Conservation (phyloP, 177 flowering plant genomes). For the Tripterygium wilfordii region DNA sequence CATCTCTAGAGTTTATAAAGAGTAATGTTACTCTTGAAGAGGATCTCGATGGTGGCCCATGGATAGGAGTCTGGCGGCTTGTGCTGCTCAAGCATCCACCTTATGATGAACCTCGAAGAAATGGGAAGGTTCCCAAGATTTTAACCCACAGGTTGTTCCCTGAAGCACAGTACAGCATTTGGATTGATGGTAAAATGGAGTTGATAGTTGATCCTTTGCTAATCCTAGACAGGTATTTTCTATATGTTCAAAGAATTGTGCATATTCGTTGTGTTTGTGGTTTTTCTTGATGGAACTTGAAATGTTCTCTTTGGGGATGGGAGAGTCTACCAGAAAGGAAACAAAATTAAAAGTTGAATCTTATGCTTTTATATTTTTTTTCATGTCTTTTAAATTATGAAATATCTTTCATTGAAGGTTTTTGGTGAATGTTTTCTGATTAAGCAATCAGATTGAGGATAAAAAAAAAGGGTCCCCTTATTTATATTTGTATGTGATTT, state of each 20-base stretch:
- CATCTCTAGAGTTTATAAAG: constrained; percentile 63
- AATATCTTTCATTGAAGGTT: no score
- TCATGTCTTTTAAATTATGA: no score
- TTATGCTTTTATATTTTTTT: no score
- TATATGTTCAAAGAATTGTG: not conserved
- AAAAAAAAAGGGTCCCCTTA: no score
- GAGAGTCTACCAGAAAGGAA: no score
- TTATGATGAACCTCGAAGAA: constrained; percentile 94
- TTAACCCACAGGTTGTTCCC: constrained; percentile 92
- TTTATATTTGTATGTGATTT: no score
- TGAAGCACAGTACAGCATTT: constrained; percentile 86
- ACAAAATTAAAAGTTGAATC: no score
- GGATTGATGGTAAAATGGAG: constrained; percentile 99
- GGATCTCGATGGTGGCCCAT: constrained; percentile 60
- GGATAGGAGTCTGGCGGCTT: constrained; percentile 97
- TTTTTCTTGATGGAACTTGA: no score
- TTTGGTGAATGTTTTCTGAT: no score
- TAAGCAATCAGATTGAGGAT: no score
- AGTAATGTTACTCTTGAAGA: constrained; percentile 58
- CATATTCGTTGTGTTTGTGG: no score
- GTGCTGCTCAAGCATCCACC: constrained; percentile 67
- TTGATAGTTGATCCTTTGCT: constrained; percentile 88
- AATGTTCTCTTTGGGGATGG: no score
- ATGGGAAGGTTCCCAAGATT: constrained; percentile 97
- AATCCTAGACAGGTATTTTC: constrained; percentile 73